phyloP scores from a whole-genome alignment of 805 yeast species.

The Kluyveromyces siamensis region DNA sequence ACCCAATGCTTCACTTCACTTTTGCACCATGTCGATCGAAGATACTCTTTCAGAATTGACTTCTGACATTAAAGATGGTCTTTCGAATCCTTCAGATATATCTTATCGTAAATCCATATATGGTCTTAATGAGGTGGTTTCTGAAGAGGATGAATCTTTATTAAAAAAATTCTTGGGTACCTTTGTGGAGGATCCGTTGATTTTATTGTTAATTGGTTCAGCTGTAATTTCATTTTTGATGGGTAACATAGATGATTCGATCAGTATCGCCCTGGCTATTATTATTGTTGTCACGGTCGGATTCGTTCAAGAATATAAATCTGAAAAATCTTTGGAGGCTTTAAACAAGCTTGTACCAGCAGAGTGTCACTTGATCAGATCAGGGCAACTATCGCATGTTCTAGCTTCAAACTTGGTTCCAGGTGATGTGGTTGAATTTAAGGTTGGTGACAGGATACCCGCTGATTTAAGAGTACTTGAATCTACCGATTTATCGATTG shows the following conservation, averaged over 20 bases:
- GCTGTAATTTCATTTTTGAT: constrained; percentile 78
- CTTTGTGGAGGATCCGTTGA: constrained; percentile 86
- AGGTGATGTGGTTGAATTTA: constrained; percentile 85
- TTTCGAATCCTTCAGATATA: constrained; percentile 62
- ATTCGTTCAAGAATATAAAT: constrained; percentile 91
- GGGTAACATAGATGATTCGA: constrained; percentile 96
- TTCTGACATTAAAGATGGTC: constrained; percentile 54
- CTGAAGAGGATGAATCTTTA: constrained; percentile 69
- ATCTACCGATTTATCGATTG: constrained; percentile 73
- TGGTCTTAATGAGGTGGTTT: constrained; percentile 72
- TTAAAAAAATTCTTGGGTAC: constrained; percentile 65
- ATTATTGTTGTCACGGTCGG: constrained; percentile 93
- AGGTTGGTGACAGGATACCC: constrained; percentile 93
- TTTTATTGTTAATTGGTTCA: constrained; percentile 79
- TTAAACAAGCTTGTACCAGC: constrained; percentile 91
- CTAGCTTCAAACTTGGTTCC: constrained; percentile 87
- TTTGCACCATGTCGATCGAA: constrained; percentile 51
- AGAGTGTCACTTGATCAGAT: constrained; percentile 86
- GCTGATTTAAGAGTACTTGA: constrained; percentile 83
- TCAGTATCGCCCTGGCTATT: constrained; percentile 89
- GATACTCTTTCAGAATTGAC: constrained; percentile 54
- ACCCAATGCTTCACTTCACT: constrained; percentile 52
- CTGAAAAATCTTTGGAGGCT: constrained; percentile 91
- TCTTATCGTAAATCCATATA: constrained; percentile 59
- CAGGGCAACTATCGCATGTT: constrained; percentile 68